A percentile compares a stretch with the other conserved stretches of the same genome.
Evolutionary conservation across 2,329 filamentous ascomycete genomes (phyloP).

Genomic region (Apiospora rasikravindrae): DNA sequence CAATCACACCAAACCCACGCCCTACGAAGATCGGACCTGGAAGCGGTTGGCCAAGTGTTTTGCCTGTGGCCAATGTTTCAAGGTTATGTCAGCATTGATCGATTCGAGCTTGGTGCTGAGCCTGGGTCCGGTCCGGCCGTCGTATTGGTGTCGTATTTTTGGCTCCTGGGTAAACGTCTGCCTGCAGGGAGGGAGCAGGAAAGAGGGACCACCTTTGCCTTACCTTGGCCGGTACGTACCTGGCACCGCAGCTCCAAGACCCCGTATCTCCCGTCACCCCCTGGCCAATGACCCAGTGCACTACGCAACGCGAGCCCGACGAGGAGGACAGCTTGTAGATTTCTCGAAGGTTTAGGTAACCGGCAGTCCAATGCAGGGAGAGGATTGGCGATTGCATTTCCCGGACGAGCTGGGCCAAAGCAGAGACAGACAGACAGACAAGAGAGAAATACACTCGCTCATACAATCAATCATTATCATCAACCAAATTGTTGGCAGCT

Average conservation of each 20-base stretch:
- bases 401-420: background rate
- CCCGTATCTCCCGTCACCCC: slow-evolving; percentile 10
- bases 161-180: background rate
- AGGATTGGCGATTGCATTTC: background rate
- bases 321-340: slow-evolving; percentile 8
- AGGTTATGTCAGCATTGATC: background rate
- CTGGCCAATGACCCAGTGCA: slow-evolving; percentile 2
- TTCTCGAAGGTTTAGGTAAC: slow-evolving; percentile 1
- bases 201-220: background rate
- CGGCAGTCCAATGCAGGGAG: background rate
- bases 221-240: background rate
- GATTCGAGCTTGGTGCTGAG: too few species aligned
- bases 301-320: background rate
- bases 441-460: background rate
- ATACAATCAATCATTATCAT: background rate
- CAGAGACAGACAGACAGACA: background rate
- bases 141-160: background rate
- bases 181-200: slow-evolving; percentile 6
- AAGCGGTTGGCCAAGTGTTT: background rate
- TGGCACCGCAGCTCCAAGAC: background rate
- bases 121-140: background rate
- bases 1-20: slow-evolving; percentile 1
- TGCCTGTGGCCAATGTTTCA: background rate
- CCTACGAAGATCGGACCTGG: background rate
- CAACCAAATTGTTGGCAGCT: background rate